These are phyloP conservation scores for Botrytis porri DNA, from an alignment of 2,329 filamentous ascomycete genomes.

Conservation along the genomic window DNA sequence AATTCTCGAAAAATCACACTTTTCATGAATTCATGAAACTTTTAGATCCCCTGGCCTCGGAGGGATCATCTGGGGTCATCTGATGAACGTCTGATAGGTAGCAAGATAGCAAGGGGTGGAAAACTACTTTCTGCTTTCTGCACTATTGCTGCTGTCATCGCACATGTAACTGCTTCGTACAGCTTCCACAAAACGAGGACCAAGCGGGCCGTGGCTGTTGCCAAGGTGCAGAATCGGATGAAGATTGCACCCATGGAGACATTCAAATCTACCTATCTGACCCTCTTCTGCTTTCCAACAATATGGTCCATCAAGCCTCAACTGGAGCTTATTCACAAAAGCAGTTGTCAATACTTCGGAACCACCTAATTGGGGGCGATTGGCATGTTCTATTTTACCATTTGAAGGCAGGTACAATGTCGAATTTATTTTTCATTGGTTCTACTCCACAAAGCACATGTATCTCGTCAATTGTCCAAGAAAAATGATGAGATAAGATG, in stretches of 20 bases:
- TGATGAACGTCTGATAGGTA: slow-evolving; percentile 17
- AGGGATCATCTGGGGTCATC: slow-evolving; percentile 12
- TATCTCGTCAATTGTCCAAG: slow-evolving; percentile 9
- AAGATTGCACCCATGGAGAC: slow-evolving; percentile 20
- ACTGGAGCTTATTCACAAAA: slow-evolving; percentile 11
- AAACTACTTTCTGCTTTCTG: slow-evolving; percentile 5
- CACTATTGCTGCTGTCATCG: slow-evolving; percentile 15
- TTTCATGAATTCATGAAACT: background rate
- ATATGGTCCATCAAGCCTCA: slow-evolving; percentile 9
- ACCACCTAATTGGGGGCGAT: slow-evolving; percentile 3
- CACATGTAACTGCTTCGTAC: slow-evolving; percentile 17
- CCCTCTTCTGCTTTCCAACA: slow-evolving; percentile 13
- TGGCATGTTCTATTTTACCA: slow-evolving; percentile 15
- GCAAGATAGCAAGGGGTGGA: slow-evolving; percentile 10
- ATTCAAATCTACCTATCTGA: slow-evolving; percentile 8
- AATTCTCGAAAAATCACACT: background rate
- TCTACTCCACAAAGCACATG: slow-evolving; percentile 7
- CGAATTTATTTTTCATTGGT: slow-evolving; percentile 8
- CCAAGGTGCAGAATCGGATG: slow-evolving; percentile 21
- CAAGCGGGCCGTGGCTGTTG: slow-evolving; percentile 19
- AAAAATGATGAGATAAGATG: slow-evolving; percentile 21
- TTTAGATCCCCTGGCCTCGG: slow-evolving; percentile 3
- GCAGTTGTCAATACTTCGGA: slow-evolving; percentile 20
- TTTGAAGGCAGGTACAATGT: slow-evolving; percentile 1
- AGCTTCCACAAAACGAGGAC: slow-evolving; percentile 18